phyloP scores from a whole-genome alignment of 2,329 filamentous ascomycete species.

The Diplocarpon rosae region DNA sequence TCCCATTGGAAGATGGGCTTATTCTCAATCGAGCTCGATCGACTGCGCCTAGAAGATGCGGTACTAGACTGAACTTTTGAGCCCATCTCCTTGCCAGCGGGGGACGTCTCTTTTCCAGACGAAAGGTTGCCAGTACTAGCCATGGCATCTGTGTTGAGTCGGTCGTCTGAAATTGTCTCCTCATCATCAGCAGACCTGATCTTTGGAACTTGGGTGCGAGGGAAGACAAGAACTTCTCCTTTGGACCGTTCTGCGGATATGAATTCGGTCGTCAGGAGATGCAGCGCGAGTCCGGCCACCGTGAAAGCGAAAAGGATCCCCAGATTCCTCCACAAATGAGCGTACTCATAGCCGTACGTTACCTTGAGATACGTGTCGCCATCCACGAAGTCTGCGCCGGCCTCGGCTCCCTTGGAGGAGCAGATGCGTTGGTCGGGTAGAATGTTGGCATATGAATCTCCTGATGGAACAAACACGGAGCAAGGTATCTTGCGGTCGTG shows the following conservation, averaged over 20 bases:
- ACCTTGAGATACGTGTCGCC: conserved; percentile 46
- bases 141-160: conserved; percentile 30
- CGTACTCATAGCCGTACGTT: conserved; percentile 44
- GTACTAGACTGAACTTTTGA: no score
- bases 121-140: conserved; percentile 31
- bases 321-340: conserved; percentile 58
- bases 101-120: conserved; percentile 37
- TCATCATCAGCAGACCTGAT: conserved; percentile 49
- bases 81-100: neutral
- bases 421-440: conserved; percentile 34
- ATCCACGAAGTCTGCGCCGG: conserved; percentile 39
- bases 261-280: conserved; percentile 55
- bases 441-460: conserved; percentile 7
- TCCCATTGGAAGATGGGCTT: conserved; percentile 24
- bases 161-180: conserved; percentile 25
- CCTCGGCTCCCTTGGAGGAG: conserved; percentile 42
- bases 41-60: no score
- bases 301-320: conserved; percentile 57
- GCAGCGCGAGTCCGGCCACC: conserved; percentile 47
- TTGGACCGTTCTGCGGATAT: conserved; percentile 48
- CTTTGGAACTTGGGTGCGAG: conserved; percentile 48
- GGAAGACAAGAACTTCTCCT: conserved; percentile 66
- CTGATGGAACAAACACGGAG: conserved; percentile 13
- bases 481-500: conserved; percentile 14
- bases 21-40: conserved; percentile 9